A percentile compares a stretch with the other conserved stretches of the same genome.
phyloP scores from a whole-genome alignment of 176 grass and related monocot species.

The Paspalum notatum region DNA sequence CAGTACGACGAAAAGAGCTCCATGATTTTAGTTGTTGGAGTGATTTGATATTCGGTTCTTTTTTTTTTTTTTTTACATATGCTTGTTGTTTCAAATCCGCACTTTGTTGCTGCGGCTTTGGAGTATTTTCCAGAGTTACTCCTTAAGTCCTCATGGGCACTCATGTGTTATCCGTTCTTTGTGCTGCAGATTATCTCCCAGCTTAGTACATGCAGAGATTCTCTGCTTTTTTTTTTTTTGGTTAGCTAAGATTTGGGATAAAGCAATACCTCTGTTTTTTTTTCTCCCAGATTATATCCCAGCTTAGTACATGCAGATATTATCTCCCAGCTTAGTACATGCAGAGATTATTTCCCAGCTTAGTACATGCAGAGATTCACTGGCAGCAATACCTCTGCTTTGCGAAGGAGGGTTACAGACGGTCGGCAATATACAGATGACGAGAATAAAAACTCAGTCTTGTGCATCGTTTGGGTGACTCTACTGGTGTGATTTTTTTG shows the following conservation, averaged over 20 bases:
- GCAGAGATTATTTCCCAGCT: too few relatives aligned
- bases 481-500: background rate
- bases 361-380: background rate
- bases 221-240: too few relatives aligned
- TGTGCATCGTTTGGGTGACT: background rate
- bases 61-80: background rate
- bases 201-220: background rate
- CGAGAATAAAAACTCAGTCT: background rate
- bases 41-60: background rate
- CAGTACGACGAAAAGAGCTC: background rate
- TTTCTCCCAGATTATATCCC: too few relatives aligned
- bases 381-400: background rate
- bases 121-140: background rate
- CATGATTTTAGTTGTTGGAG: constrained; percentile 2
- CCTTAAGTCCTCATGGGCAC: background rate
- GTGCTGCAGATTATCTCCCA: background rate
- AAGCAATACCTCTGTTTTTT: background rate
- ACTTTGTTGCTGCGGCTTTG: background rate
- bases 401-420: background rate
- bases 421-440: background rate
- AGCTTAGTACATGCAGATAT: too few relatives aligned
- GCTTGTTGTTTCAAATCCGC: background rate
- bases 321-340: too few relatives aligned
- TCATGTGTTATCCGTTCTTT: background rate
- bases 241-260: background rate